These are phyloP conservation scores for Cryphonectria japonica DNA, from an alignment of 2,329 filamentous ascomycete species.

Conservation along the genomic window DNA sequence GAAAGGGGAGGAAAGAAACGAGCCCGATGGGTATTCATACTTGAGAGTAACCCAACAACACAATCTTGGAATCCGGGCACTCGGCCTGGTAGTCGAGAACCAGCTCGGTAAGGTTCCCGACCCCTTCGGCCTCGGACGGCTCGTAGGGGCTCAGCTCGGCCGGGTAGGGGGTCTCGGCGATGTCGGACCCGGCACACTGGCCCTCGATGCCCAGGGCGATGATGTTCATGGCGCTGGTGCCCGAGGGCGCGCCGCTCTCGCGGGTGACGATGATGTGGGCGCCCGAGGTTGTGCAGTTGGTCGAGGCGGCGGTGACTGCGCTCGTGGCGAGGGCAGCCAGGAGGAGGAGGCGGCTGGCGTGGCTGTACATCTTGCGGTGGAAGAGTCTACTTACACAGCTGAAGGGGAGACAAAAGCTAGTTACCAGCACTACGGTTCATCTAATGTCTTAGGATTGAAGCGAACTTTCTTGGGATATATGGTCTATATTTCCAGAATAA, in stretches of 20 bases:
- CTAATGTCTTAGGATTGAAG: not conserved
- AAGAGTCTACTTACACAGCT: not conserved
- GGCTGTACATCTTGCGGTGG: not conserved
- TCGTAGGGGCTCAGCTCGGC: conserved; percentile 41
- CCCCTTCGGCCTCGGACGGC: conserved; percentile 42
- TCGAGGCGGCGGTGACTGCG: conserved; percentile 1
- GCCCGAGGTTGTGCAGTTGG: conserved; percentile 10
- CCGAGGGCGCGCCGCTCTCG: conserved; percentile 42
- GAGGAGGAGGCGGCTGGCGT: not conserved
- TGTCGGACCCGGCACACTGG: conserved; percentile 40
- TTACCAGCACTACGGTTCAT: not conserved
- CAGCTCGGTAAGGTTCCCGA: conserved; percentile 37
- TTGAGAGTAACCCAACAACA: conserved; percentile 48
- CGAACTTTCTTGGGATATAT: not conserved
- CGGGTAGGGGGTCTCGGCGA: conserved; percentile 45
- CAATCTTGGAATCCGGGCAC: conserved; percentile 46
- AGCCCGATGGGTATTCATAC: conserved; percentile 31
- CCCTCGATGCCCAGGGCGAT: conserved; percentile 40
- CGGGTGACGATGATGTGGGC: conserved; percentile 45
- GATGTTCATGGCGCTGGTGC: conserved; percentile 40
- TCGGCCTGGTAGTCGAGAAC: conserved; percentile 39
- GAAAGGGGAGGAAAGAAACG: not conserved
- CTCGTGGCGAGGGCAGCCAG: not conserved
- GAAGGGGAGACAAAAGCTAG: not conserved
- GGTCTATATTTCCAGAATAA: too few species aligned